phyloP scores from a whole-genome alignment of 306 rosid genomes.

The Cucumis cinereus region DNA sequence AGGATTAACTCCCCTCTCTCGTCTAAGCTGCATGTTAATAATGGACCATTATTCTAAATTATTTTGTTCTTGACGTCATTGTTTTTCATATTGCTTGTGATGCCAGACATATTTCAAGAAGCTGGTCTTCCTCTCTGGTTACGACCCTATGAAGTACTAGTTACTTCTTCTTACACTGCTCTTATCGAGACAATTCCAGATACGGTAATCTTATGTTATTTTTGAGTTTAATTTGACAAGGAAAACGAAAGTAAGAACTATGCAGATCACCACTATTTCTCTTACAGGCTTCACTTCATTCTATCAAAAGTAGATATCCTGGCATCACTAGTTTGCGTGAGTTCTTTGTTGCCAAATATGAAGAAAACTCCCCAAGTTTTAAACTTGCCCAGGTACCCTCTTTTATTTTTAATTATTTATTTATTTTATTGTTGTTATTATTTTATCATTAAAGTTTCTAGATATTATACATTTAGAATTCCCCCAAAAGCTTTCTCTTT shows the following conservation, averaged over 20 bases:
- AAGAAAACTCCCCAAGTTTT: constrained; percentile 89
- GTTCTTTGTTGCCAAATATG: constrained; percentile 80
- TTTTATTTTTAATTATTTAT: neutral
- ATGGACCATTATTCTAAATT: neutral
- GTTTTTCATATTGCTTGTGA: constrained; percentile 18
- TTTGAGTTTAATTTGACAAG: constrained; percentile 17
- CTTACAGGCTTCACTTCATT: constrained; percentile 90
- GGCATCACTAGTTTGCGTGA: constrained; percentile 68
- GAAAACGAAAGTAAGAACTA: neutral
- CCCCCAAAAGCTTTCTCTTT: neutral
- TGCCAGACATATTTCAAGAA: constrained; percentile 97
- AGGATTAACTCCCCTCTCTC: neutral
- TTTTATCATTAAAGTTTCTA: constrained; percentile 1
- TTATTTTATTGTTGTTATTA: too few species aligned
- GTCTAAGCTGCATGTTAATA: neutral
- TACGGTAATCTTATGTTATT: constrained; percentile 46
- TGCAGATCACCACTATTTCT: neutral
- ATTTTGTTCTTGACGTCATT: neutral
- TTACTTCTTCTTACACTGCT: constrained; percentile 93
- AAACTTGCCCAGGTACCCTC: constrained; percentile 93
- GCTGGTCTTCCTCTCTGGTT: constrained; percentile 99
- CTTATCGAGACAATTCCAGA: constrained; percentile 96
- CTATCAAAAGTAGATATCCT: constrained; percentile 91
- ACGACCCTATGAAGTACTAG: constrained; percentile 94
- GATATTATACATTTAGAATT: neutral